A percentile compares a stretch with the other conserved stretches of the same genome.
phyloP scores from a whole-genome alignment of 495 filamentous ascomycete genomes.

The Hamigera avellanea region DNA sequence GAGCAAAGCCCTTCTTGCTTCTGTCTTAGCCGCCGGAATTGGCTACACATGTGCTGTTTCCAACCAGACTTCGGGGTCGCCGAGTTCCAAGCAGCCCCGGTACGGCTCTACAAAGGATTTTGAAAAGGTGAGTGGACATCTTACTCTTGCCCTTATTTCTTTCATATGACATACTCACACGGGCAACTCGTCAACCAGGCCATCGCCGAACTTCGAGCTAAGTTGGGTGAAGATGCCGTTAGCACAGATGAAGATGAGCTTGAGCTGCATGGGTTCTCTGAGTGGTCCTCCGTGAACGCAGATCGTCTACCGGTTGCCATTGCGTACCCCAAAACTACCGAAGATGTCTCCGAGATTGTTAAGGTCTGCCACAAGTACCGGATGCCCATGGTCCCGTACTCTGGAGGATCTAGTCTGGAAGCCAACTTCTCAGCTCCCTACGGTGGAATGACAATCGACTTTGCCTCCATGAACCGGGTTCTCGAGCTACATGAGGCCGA shows the following conservation, averaged over 20 bases:
- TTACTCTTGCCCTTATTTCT: not conserved
- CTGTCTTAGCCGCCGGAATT: conserved; percentile 23
- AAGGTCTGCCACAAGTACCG: conserved; percentile 72
- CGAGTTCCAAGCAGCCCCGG: conserved; percentile 11
- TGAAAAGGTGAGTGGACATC: conserved; percentile 19
- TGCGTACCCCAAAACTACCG: conserved; percentile 64
- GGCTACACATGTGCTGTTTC: conserved; percentile 24
- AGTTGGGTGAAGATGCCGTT: conserved; percentile 59
- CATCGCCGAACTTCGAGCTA: conserved; percentile 44
- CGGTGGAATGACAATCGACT: conserved; percentile 83
- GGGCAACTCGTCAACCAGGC: conserved; percentile 43
- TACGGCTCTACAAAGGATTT: conserved; percentile 33
- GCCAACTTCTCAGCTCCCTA: conserved; percentile 79
- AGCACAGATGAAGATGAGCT: conserved; percentile 78
- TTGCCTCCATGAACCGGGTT: conserved; percentile 75
- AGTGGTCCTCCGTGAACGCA: conserved; percentile 79
- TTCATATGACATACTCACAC: not conserved
- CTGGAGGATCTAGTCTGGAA: conserved; percentile 78
- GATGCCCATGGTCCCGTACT: conserved; percentile 77
- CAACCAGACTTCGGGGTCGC: conserved; percentile 6
- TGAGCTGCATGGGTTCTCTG: conserved; percentile 71
- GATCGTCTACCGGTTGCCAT: conserved; percentile 71
- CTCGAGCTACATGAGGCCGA: conserved; percentile 70
- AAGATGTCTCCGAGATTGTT: conserved; percentile 70
- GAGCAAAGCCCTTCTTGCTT: conserved; percentile 17